phyloP scores from a whole-genome alignment of 208 protist species.

The Cochliopodium minus region DNA sequence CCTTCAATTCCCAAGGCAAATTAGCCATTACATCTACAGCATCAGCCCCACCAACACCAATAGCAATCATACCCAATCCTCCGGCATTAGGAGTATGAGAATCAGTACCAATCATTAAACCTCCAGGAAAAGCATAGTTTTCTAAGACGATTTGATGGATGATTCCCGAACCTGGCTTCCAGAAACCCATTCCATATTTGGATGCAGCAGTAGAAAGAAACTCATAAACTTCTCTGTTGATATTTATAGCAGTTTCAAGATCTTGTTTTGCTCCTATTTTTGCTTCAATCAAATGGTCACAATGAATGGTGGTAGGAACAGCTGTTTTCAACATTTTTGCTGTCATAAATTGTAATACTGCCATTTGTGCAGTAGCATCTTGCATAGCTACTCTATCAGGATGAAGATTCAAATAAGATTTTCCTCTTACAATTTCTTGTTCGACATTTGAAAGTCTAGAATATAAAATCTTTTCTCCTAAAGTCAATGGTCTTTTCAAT shows the following conservation, averaged over 20 bases:
- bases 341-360: slow-evolving; percentile 59
- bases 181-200: slow-evolving; percentile 50
- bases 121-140: slow-evolving; percentile 54
- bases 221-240: slow-evolving; percentile 52
- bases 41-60: slow-evolving; percentile 63
- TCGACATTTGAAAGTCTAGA: slow-evolving; percentile 41
- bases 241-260: slow-evolving; percentile 14
- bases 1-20: slow-evolving; percentile 54
- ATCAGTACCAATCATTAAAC: slow-evolving; percentile 50
- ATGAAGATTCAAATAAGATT: slow-evolving; percentile 45
- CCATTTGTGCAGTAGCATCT: slow-evolving; percentile 60
- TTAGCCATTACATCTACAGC: slow-evolving; percentile 65
- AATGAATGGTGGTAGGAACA: slow-evolving; percentile 58
- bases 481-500: slow-evolving; percentile 36
- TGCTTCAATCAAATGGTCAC: slow-evolving; percentile 62
- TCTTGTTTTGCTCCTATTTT: slow-evolving; percentile 26
- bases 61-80: slow-evolving; percentile 30
- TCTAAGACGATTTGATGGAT: slow-evolving; percentile 62
- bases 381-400: slow-evolving; percentile 44
- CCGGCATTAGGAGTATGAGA: slow-evolving; percentile 51
- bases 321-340: slow-evolving; percentile 38
- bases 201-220: slow-evolving; percentile 36
- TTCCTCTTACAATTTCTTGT: slow-evolving; percentile 41
- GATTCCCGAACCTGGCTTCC: slow-evolving; percentile 49
- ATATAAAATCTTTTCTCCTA: slow-evolving; percentile 56